Percentiles rank a stretch among this genome's conserved stretches.
Conservation (phyloP, 2,329 filamentous ascomycete genomes). For the Basipetospora chlamydospora region DNA sequence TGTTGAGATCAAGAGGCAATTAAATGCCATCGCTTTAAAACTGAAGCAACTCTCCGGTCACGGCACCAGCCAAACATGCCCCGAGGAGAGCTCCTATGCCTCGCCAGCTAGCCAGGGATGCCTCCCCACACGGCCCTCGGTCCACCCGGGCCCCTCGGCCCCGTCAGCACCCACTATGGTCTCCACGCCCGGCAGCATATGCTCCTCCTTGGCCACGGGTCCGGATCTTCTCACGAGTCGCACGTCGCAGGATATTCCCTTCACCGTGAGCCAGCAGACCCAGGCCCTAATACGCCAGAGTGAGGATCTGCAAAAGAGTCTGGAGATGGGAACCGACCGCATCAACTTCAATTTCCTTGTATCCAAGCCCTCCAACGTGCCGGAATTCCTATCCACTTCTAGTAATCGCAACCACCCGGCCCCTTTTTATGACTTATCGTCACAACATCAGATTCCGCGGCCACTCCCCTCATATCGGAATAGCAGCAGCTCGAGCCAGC, state of each 20-base stretch:
- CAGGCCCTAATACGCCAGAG: constrained; percentile 1
- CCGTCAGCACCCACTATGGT: neutral
- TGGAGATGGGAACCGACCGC: neutral
- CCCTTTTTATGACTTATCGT: no score
- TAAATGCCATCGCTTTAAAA: neutral
- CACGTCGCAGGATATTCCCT: neutral
- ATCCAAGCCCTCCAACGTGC: neutral
- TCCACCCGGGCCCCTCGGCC: neutral
- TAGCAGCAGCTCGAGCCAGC: neutral
- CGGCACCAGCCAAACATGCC: neutral
- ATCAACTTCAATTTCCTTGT: constrained; percentile 8
- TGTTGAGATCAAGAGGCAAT: constrained; percentile 47
- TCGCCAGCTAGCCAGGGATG: constrained; percentile 1
- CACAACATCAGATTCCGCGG: neutral
- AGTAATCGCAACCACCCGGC: no score
- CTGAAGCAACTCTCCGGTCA: neutral
- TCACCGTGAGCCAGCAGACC: neutral
- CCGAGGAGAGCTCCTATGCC: neutral
- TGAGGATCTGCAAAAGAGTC: neutral
- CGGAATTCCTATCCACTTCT: constrained; percentile 1
- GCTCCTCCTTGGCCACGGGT: neutral
- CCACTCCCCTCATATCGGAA: neutral
- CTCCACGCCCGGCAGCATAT: constrained; percentile 1
- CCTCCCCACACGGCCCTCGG: neutral
- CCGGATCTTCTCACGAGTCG: neutral